These are phyloP conservation scores for Chondrostereum purpureum DNA, from an alignment of 1,284 basidiomycete genomes.

Conservation along the genomic window DNA sequence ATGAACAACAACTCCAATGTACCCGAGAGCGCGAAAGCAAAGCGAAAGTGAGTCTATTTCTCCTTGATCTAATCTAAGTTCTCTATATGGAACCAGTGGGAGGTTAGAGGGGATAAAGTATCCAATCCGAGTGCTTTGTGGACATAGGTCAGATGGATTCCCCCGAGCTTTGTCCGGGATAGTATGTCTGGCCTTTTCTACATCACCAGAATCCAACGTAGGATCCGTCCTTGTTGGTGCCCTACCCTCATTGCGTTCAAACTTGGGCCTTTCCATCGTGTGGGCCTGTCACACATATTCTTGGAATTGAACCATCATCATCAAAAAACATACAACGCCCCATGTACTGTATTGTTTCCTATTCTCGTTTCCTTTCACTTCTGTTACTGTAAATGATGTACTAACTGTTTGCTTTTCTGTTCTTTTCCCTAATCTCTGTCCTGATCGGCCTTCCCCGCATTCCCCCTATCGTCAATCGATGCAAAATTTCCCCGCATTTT, in stretches of 20 bases:
- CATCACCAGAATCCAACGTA: too few species aligned
- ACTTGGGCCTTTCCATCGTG: too few species aligned
- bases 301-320: not conserved
- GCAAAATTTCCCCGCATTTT: slow-evolving; percentile 4
- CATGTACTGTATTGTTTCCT: slow-evolving; percentile 17
- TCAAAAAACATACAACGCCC: slow-evolving; percentile 16
- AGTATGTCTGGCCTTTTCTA: too few species aligned
- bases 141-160: not conserved
- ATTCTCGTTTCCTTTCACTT: slow-evolving; percentile 14
- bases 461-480: not conserved
- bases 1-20: slow-evolving; percentile 18
- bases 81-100: slow-evolving; percentile 11
- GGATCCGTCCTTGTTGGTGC: too few species aligned
- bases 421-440: not conserved
- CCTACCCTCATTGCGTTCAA: too few species aligned
- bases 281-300: too few species aligned
- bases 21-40: slow-evolving; percentile 58
- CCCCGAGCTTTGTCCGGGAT: not conserved
- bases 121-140: too few species aligned
- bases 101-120: not conserved
- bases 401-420: slow-evolving; percentile 16
- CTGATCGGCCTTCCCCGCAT: not conserved
- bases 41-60: slow-evolving; percentile 62
- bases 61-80: slow-evolving; percentile 25
- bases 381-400: slow-evolving; percentile 21